Evolutionary conservation across 2,329 filamentous ascomycete genomes (phyloP).

Genomic region (Sphaerulina musiva): DNA sequence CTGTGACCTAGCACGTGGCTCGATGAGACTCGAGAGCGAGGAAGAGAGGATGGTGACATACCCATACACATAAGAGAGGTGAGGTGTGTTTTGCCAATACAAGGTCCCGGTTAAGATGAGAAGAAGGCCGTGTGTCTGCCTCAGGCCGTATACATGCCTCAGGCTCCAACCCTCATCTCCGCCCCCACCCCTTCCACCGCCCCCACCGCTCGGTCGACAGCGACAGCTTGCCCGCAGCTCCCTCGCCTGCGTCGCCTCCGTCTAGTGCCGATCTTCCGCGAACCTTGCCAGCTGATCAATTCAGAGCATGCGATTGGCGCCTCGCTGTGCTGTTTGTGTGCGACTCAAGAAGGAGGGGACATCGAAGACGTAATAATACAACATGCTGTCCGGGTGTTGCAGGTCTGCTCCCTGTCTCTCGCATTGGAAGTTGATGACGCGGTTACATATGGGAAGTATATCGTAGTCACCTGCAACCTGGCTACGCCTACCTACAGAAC

Average conservation of each 20-base stretch:
- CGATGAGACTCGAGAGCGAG: too few relatives aligned
- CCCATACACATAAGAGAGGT: too few relatives aligned
- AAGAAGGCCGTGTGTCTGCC: too few relatives aligned
- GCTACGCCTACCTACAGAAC: background rate
- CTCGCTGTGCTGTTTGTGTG: conserved; percentile 2
- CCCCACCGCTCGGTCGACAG: too few relatives aligned
- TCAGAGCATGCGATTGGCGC: conserved; percentile 1
- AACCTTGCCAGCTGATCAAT: conserved; percentile 9
- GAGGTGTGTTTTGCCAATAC: too few relatives aligned
- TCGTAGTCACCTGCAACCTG: background rate
- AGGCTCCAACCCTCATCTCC: too few relatives aligned
- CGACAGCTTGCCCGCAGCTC: background rate
- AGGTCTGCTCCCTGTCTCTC: background rate
- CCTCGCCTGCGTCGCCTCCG: too few relatives aligned
- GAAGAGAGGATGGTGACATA: too few relatives aligned
- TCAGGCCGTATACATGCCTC: too few relatives aligned
- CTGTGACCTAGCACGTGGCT: too few relatives aligned
- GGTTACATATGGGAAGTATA: background rate
- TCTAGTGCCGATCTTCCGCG: background rate
- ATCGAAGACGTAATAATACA: conserved; percentile 12
- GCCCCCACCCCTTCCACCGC: too few relatives aligned
- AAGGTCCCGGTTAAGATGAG: too few relatives aligned
- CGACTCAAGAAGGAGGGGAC: conserved; percentile 4
- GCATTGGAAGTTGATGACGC: background rate
- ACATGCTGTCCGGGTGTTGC: background rate